phyloP scores from a whole-genome alignment of 768 basidiomycete genomes.

The Lactarius trivialis region DNA sequence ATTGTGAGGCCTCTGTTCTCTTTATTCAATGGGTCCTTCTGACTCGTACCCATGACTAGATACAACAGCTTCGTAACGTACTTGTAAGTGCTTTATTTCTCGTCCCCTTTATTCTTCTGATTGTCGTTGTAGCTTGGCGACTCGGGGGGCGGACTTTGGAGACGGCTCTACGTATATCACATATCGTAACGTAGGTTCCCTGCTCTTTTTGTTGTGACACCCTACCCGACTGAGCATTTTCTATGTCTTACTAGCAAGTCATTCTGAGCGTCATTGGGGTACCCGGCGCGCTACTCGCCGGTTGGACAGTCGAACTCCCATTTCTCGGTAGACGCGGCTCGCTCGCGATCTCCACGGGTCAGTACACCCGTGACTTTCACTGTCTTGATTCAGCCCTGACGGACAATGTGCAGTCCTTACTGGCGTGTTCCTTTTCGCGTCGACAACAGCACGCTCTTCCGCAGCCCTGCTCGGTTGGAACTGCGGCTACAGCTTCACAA shows the following conservation, averaged over 20 bases:
- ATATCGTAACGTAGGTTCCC: slow-evolving; percentile 54
- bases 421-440: slow-evolving; percentile 51
- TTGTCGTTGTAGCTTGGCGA: slow-evolving; percentile 41
- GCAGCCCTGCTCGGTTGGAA: slow-evolving; percentile 51
- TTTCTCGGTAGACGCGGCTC: slow-evolving; percentile 48
- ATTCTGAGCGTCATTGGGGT: slow-evolving; percentile 53
- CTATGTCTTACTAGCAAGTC: slow-evolving; percentile 35
- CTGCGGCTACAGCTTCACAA: slow-evolving; percentile 51
- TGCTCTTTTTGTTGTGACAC: background rate
- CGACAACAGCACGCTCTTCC: slow-evolving; percentile 49
- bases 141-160: slow-evolving; percentile 62
- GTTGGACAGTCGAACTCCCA: slow-evolving; percentile 46
- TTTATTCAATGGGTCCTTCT: background rate
- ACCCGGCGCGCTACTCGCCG: slow-evolving; percentile 51
- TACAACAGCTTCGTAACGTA: slow-evolving; percentile 50
- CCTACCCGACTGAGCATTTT: background rate
- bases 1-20: slow-evolving; percentile 35
- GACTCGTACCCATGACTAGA: slow-evolving; percentile 24
- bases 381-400: background rate
- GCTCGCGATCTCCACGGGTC: slow-evolving; percentile 42
- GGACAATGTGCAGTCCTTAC: slow-evolving; percentile 36
- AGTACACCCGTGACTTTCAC: slow-evolving; percentile 11
- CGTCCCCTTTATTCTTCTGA: background rate
- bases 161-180: slow-evolving; percentile 65
- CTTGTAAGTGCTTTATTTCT: slow-evolving; percentile 34